Evolutionary conservation across 768 basidiomycete species (phyloP).

Genomic region (Ramaria sp.): DNA sequence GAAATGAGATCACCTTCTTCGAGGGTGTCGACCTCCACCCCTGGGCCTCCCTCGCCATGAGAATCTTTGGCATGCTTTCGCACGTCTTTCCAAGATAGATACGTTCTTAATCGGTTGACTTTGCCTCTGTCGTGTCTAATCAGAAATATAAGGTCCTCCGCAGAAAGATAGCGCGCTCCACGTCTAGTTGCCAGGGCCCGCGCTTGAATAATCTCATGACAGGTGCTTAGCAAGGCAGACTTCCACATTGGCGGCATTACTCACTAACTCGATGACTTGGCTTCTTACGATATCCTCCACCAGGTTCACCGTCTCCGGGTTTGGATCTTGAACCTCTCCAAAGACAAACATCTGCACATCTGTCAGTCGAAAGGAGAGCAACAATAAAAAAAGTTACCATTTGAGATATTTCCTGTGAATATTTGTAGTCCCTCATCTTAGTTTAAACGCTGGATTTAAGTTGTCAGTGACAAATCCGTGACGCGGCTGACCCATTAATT

Average conservation of each 20-base stretch:
- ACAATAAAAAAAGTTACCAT: conserved; percentile 46
- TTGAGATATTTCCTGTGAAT: conserved; percentile 85
- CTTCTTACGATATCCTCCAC: conserved; percentile 93
- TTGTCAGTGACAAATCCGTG: background rate
- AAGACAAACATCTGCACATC: conserved; percentile 84
- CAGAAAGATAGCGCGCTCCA: conserved; percentile 74
- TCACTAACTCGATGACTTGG: conserved; percentile 83
- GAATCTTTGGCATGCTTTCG: conserved; percentile 90
- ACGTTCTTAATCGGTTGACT: conserved; percentile 85
- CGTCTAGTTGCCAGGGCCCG: conserved; percentile 73
- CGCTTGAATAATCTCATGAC: conserved; percentile 72
- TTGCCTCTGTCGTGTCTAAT: conserved; percentile 91
- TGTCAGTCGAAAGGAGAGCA: background rate
- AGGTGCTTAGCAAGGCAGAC: background rate
- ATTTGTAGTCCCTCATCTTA: conserved; percentile 63
- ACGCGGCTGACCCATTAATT: background rate
- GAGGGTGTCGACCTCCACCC: conserved; percentile 70
- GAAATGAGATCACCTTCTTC: conserved; percentile 65
- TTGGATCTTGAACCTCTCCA: conserved; percentile 88
- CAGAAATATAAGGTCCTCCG: conserved; percentile 94
- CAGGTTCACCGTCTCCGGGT: conserved; percentile 76
- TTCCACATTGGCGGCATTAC: conserved; percentile 12
- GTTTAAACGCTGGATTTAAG: too few relatives aligned
- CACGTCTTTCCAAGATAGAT: conserved; percentile 95
- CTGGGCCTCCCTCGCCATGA: conserved; percentile 69